Conservation (phyloP, 139 green algal species). For the Chlamydomonas schloesseri region DNA sequence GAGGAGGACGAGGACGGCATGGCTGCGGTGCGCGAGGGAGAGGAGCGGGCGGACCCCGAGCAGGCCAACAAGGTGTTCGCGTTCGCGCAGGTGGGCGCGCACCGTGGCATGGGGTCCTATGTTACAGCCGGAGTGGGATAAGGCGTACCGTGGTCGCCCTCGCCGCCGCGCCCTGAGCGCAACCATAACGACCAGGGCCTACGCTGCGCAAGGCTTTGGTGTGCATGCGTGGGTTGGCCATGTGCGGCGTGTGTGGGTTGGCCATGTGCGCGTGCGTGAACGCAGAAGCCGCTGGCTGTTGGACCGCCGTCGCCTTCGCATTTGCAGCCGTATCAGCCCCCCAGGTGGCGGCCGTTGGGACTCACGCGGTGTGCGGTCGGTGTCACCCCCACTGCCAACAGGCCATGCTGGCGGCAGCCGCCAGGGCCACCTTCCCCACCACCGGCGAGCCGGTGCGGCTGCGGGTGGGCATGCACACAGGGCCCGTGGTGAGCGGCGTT, state of each 20-base stretch:
- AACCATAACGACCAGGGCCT: too few species aligned
- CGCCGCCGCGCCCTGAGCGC: too few species aligned
- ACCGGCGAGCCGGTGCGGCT: slow-evolving; percentile 32
- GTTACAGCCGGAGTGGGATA: too few species aligned
- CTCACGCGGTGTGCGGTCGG: not conserved
- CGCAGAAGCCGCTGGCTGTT: too few species aligned
- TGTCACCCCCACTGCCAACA: not conserved
- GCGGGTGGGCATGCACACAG: slow-evolving; percentile 14
- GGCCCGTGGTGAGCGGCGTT: slow-evolving; percentile 41
- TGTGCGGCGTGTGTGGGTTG: not conserved
- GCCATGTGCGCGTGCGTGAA: not conserved
- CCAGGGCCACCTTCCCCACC: slow-evolving; percentile 31
- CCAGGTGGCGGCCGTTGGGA: too few species aligned
- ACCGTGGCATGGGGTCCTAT: too few species aligned
- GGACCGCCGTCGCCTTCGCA: too few species aligned
- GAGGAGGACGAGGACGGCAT: slow-evolving; percentile 39
- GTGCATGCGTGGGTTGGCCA: too few species aligned
- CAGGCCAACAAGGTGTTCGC: slow-evolving; percentile 3
- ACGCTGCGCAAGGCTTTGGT: too few species aligned
- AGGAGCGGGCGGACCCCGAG: not conserved
- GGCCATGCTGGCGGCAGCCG: slow-evolving; percentile 5
- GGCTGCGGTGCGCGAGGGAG: not conserved
- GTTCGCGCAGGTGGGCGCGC: slow-evolving; percentile 9
- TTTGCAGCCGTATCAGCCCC: too few species aligned
- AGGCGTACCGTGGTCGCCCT: too few species aligned